Evolutionary conservation across 2,329 filamentous ascomycete species (phyloP), one percentile per base, ranked within the genome.

Genomic region (Blastomyces silverae): DNA sequence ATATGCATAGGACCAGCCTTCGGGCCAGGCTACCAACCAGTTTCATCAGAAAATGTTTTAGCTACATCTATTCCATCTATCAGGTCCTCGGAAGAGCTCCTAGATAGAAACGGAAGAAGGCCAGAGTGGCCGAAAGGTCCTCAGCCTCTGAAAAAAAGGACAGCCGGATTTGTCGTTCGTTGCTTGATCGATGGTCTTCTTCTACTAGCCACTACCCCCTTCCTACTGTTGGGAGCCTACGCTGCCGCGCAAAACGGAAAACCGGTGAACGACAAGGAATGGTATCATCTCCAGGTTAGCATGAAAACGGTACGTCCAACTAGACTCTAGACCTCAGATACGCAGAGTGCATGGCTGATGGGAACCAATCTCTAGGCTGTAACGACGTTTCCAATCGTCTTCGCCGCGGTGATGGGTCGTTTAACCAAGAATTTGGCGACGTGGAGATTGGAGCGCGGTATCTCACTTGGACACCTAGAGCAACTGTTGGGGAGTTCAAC

Each of bases 391-490:
- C 65, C 65, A 1, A 65, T 67, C 15, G 46, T 65, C 6, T 67
- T 67, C 53, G 57, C 65, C 15, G 65, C 65, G 11, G 61, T 65
- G 4, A 67, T 65, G 61, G 61, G 65, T 8, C 65, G 65, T 10
- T 57, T 64, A 61, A 65, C 64, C 3, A 57, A 52, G 34, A 37
- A 57, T 44, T 39, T 64, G 60, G 64, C 53, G 31, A 56, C 53
- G 10, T 56, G 53, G 53, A 56, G 61, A 64, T 57, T 64, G 22
- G 65, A 67, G 39, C 60, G 64, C 15, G 65, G 64, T 28, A 55
- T 62, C n/a, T 25, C 34, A 7, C 52, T 67, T 11, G 65, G 65
- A 10, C 46, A 64, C 22, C 17, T 67, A 25, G 65, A 67, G 31
- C 65, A 67, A 28, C 39, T 67, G 3, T 57, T 67, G 25, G 59